Conservation (phyloP, 2,329 filamentous ascomycete genomes). For the Ceratocystis alfenasii region DNA sequence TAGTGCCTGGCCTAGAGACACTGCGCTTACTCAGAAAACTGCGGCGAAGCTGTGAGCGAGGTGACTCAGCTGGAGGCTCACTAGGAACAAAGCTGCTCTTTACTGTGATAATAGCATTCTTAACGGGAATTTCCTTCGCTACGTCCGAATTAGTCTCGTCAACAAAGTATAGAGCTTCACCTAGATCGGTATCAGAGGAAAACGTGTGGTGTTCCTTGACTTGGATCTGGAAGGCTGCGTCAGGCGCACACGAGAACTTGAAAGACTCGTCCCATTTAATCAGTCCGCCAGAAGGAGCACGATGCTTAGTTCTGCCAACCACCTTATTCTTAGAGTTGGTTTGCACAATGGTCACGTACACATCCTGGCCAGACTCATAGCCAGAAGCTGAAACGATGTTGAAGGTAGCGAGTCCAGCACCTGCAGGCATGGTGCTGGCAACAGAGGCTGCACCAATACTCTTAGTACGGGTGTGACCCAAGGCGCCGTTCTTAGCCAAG, state of each 20-base stretch:
- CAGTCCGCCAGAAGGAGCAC: slow-evolving; percentile 57
- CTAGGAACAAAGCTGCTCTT: slow-evolving; percentile 56
- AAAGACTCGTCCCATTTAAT: slow-evolving; percentile 68
- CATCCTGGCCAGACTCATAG: slow-evolving; percentile 62
- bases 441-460: slow-evolving; percentile 55
- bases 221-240: slow-evolving; percentile 73
- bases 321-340: slow-evolving; percentile 59
- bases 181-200: slow-evolving; percentile 69
- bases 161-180: slow-evolving; percentile 82
- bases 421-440: slow-evolving; percentile 50
- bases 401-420: slow-evolving; percentile 66
- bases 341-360: slow-evolving; percentile 65
- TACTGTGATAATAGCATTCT: slow-evolving; percentile 58
- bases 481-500: slow-evolving; percentile 27
- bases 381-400: slow-evolving; percentile 66
- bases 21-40: slow-evolving; percentile 44
- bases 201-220: slow-evolving; percentile 80
- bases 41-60: slow-evolving; percentile 37
- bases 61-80: slow-evolving; percentile 34
- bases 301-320: slow-evolving; percentile 83
- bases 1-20: slow-evolving; percentile 25
- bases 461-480: slow-evolving; percentile 40
- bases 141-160: slow-evolving; percentile 58
- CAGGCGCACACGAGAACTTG: slow-evolving; percentile 64
- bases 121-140: slow-evolving; percentile 64